Evolutionary conservation across 2,329 filamentous ascomycete genomes (phyloP).

Genomic region (Calycina herbarum): DNA sequence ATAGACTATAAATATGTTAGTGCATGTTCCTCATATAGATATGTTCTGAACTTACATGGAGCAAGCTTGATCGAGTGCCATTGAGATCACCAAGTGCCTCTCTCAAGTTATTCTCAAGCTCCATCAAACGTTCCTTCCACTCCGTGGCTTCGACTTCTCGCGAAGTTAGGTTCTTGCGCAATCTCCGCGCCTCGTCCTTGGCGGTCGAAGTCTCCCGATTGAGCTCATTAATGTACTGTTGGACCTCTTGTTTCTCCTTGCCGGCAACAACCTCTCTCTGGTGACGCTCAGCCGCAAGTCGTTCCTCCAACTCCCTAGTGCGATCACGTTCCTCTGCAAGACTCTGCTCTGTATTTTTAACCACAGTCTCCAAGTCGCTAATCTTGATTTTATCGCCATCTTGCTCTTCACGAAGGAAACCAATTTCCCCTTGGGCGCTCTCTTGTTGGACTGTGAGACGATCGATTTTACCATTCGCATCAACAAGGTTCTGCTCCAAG

Average conservation of each 20-base stretch:
- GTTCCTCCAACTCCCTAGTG: constrained; percentile 67
- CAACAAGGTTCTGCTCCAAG: constrained; percentile 78
- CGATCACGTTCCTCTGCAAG: constrained; percentile 85
- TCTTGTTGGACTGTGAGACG: constrained; percentile 88
- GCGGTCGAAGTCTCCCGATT: constrained; percentile 78
- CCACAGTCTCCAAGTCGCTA: constrained; percentile 81
- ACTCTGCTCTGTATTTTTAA: constrained; percentile 75
- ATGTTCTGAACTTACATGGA: constrained; percentile 59
- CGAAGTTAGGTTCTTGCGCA: constrained; percentile 79
- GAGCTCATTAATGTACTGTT: constrained; percentile 89
- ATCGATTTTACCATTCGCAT: constrained; percentile 84
- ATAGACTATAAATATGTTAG: constrained; percentile 59
- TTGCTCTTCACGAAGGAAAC: constrained; percentile 94
- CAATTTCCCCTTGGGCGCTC: constrained; percentile 88
- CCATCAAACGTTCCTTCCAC: constrained; percentile 87
- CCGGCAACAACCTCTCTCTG: constrained; percentile 85
- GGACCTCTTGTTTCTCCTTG: constrained; percentile 91
- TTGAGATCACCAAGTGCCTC: constrained; percentile 85
- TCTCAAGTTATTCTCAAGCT: constrained; percentile 85
- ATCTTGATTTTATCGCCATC: constrained; percentile 98
- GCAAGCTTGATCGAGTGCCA: constrained; percentile 79
- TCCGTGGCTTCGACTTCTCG: constrained; percentile 86
- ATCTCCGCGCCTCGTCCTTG: constrained; percentile 80
- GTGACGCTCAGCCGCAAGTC: constrained; percentile 76
- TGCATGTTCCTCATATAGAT: not conserved